phyloP scores from a whole-genome alignment of 805 yeast species.

The Hanseniaspora mollemarum region DNA sequence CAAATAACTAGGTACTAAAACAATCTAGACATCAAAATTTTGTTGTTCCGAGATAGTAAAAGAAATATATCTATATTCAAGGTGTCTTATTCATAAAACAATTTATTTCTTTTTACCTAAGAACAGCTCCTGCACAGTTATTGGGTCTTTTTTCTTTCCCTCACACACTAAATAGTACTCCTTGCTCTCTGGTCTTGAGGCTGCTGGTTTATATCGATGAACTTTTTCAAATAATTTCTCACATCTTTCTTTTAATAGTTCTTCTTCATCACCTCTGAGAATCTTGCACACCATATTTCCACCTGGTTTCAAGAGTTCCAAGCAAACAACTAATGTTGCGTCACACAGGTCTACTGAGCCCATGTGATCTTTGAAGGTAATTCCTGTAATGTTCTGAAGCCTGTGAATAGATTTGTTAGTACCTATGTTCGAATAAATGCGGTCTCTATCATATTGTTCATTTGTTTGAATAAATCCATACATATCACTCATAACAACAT shows the following conservation, averaged over 20 bases:
- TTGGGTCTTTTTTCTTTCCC: slow-evolving; percentile 32
- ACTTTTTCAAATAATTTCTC: slow-evolving; percentile 51
- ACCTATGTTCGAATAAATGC: slow-evolving; percentile 46
- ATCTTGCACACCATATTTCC: slow-evolving; percentile 77
- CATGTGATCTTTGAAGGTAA: slow-evolving; percentile 67
- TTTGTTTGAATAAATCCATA: slow-evolving; percentile 53
- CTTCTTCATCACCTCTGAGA: slow-evolving; percentile 73
- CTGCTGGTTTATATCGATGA: slow-evolving; percentile 61
- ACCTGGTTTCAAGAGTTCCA: slow-evolving; percentile 53
- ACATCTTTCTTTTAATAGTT: slow-evolving; percentile 47
- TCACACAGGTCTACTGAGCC: slow-evolving; percentile 81
- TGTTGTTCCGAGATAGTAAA: too few relatives aligned
- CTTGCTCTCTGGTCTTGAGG: slow-evolving; percentile 66
- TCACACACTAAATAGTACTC: slow-evolving; percentile 73
- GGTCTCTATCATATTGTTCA: slow-evolving; percentile 17
- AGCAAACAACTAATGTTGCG: slow-evolving; percentile 71
- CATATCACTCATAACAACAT: slow-evolving; percentile 71
- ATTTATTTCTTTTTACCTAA: slow-evolving; percentile 36
- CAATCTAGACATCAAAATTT: too few relatives aligned
- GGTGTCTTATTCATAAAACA: too few relatives aligned
- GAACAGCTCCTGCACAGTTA: slow-evolving; percentile 8
- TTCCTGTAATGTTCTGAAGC: slow-evolving; percentile 89
- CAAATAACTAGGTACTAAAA: too few relatives aligned
- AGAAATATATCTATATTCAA: too few relatives aligned
- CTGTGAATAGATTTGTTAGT: slow-evolving; percentile 72